Evolutionary conservation across 2,329 filamentous ascomycete genomes (phyloP).

Genomic region (Paraphaeosphaeria minitans): DNA sequence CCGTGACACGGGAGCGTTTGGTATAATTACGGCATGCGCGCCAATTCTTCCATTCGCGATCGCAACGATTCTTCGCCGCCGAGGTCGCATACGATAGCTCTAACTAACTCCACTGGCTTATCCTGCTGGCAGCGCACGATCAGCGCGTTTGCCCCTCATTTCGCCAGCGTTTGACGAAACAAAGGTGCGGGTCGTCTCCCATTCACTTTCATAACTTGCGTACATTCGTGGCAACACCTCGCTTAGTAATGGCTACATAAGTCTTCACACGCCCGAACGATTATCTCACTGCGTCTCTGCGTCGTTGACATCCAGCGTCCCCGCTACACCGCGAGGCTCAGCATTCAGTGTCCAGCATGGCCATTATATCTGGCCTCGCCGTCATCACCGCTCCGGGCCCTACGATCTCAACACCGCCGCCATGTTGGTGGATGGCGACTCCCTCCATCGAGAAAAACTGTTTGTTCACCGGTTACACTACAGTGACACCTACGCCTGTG

Average conservation of each 20-base stretch:
- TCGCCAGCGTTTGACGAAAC: neutral
- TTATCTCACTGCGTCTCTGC: neutral
- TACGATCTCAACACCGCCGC: neutral
- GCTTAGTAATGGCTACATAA: neutral
- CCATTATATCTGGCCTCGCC: neutral
- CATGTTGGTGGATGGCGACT: neutral
- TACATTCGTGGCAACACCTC: neutral
- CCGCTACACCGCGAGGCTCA: neutral
- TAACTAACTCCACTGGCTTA: neutral
- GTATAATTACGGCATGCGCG: neutral
- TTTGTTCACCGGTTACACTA: too few relatives aligned
- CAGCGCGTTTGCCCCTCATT: neutral
- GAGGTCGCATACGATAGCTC: neutral
- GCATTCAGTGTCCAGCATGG: neutral
- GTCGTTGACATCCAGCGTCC: neutral
- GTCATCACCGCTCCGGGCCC: neutral
- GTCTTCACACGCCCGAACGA: neutral
- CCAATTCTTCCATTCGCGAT: neutral
- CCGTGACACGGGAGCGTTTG: neutral
- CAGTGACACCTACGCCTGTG: too few relatives aligned
- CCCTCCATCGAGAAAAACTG: too few relatives aligned
- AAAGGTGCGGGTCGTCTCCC: neutral
- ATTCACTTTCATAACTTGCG: neutral
- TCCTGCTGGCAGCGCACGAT: neutral
- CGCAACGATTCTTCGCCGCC: neutral